Conservation (phyloP, 129 eudicot species). For the Dittrichia graveolens region DNA sequence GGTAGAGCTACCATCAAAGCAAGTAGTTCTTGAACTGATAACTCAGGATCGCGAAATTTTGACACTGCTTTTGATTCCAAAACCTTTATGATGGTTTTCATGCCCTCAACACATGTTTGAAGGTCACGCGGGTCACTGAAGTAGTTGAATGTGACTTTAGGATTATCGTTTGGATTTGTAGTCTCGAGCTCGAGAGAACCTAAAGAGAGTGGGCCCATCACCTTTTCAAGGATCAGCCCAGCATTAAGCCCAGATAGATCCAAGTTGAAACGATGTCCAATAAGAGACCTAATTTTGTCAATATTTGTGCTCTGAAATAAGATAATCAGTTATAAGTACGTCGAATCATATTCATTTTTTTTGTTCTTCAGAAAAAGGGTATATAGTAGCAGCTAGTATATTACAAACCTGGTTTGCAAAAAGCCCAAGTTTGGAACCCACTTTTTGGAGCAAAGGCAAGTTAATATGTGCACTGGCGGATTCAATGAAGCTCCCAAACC, state of each 20-base stretch:
- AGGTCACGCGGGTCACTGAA: constrained; percentile 70
- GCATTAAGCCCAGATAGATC: constrained; percentile 40
- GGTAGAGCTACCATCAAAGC: constrained; percentile 51
- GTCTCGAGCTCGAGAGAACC: constrained; percentile 57
- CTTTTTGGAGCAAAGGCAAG: constrained; percentile 20
- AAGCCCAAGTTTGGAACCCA: constrained; percentile 19
- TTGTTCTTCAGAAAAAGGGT: too few species aligned
- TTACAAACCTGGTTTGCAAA: constrained; percentile 52
- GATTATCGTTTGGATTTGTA: constrained; percentile 56
- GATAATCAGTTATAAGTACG: neutral
- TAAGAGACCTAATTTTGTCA: constrained; percentile 9
- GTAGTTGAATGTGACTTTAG: constrained; percentile 76
- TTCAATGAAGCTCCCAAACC: constrained; percentile 54
- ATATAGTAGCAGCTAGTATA: too few species aligned
- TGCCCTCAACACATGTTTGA: constrained; percentile 66
- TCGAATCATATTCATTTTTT: neutral
- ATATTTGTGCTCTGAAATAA: constrained; percentile 19
- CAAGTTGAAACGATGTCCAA: constrained; percentile 14
- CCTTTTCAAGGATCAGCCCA: constrained; percentile 71
- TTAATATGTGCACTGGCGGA: constrained; percentile 57
- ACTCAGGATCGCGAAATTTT: constrained; percentile 47
- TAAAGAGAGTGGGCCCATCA: constrained; percentile 64
- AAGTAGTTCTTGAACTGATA: constrained; percentile 38
- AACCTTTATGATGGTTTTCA: constrained; percentile 56
- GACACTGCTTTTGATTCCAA: constrained; percentile 55